These are phyloP conservation scores for Pseudogymnoascus sp. DNA, from an alignment of 2,329 filamentous ascomycete species.

Conservation along the genomic window DNA sequence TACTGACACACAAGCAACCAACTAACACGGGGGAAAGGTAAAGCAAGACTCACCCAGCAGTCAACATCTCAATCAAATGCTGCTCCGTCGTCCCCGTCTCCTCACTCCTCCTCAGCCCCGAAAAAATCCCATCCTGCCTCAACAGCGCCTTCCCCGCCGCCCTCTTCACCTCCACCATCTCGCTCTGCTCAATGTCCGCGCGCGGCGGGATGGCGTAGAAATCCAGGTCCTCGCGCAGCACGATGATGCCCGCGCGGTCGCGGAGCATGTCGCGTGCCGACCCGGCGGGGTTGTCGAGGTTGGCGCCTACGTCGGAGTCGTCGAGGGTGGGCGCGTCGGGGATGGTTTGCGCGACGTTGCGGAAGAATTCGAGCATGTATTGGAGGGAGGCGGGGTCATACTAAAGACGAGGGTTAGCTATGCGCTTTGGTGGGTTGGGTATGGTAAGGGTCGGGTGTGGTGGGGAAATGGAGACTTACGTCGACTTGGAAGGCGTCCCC, in stretches of 20 bases:
- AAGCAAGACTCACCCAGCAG: conserved; percentile 69
- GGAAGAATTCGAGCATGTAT: conserved; percentile 99
- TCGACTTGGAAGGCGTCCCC: conserved; percentile 95
- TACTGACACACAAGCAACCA: not conserved
- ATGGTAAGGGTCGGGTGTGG: too few species aligned
- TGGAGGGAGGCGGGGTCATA: conserved; percentile 94
- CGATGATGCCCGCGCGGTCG: conserved; percentile 91
- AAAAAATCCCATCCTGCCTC: conserved; percentile 91
- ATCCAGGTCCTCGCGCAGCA: conserved; percentile 89
- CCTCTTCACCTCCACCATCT: conserved; percentile 96
- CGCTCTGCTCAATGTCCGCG: conserved; percentile 72
- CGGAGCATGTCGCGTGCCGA: conserved; percentile 72
- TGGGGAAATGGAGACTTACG: conserved; percentile 54
- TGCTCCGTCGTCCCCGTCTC: conserved; percentile 95
- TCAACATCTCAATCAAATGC: conserved; percentile 98
- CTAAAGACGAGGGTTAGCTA: conserved; percentile 50
- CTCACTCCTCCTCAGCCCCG: conserved; percentile 87
- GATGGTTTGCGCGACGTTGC: conserved; percentile 93
- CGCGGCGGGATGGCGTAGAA: conserved; percentile 93
- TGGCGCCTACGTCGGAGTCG: conserved; percentile 36
- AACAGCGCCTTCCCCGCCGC: conserved; percentile 82
- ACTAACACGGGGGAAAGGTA: not conserved
- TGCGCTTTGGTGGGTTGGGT: conserved; percentile 22
- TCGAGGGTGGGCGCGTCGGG: conserved; percentile 63
- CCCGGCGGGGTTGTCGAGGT: conserved; percentile 64